Conservation (phyloP, 371 early-diverging fungal genomes). For the Paramicrosporidium saccamoebae region DNA sequence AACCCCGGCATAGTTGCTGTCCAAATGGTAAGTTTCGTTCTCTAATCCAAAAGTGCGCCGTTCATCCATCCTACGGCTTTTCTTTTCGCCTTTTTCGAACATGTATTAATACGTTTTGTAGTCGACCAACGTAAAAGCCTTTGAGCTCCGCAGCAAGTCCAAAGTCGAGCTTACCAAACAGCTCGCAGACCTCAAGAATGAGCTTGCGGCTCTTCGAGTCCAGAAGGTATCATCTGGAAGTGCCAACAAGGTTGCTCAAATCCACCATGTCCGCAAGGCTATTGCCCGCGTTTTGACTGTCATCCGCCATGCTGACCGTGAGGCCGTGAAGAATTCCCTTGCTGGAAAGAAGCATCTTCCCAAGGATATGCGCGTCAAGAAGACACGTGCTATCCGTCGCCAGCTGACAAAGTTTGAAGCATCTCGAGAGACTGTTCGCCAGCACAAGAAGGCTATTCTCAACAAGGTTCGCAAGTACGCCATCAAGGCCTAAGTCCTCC, state of each 20-base stretch:
- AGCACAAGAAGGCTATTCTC: constrained; percentile 40
- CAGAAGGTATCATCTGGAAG: constrained; percentile 48
- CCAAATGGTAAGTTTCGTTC: too few species aligned
- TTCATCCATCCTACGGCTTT: too few species aligned
- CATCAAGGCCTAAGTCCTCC: constrained; percentile 28
- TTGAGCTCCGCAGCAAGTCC: constrained; percentile 59
- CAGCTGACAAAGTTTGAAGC: constrained; percentile 39
- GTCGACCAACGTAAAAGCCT: constrained; percentile 46
- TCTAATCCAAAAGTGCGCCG: too few species aligned
- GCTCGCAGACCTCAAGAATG: constrained; percentile 66
- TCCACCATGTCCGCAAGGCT: constrained; percentile 43
- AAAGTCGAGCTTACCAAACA: constrained; percentile 57
- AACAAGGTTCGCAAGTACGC: constrained; percentile 57
- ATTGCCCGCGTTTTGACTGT: constrained; percentile 73
- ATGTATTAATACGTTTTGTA: too few species aligned
- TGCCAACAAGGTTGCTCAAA: constrained; percentile 37
- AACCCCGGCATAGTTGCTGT: too few species aligned
- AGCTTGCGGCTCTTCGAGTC: constrained; percentile 56
- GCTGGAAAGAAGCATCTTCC: constrained; percentile 66
- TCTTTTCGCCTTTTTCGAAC: too few species aligned
- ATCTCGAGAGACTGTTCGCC: constrained; percentile 24
- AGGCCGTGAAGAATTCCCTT: constrained; percentile 39
- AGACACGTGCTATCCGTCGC: constrained; percentile 84
- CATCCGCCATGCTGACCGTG: constrained; percentile 55
- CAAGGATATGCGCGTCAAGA: constrained; percentile 69